These are phyloP conservation scores for Irpex lacteus DNA, from an alignment of 1,284 basidiomycete species.

Conservation along the genomic window DNA sequence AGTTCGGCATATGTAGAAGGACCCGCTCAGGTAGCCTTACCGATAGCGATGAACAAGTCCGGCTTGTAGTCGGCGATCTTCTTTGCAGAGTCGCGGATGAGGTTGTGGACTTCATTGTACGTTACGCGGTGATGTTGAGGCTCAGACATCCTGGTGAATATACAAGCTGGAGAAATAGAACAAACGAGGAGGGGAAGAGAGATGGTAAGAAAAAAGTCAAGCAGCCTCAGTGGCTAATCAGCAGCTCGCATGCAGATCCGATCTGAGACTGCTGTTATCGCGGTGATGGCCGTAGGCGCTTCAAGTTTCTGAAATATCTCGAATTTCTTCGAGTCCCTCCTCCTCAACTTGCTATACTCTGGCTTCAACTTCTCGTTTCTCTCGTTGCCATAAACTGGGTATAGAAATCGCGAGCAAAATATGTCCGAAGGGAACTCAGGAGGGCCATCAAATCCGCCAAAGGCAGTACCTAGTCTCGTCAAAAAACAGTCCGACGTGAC, in stretches of 20 bases:
- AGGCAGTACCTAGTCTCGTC: constrained; percentile 70
- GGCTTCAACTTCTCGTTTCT: background rate
- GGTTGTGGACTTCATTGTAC: constrained; percentile 84
- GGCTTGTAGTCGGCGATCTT: constrained; percentile 76
- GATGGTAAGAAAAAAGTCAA: constrained; percentile 5
- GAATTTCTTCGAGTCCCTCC: no score
- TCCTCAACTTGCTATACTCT: background rate
- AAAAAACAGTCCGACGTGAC: constrained; percentile 71
- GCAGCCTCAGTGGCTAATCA: background rate
- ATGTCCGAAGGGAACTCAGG: constrained; percentile 26
- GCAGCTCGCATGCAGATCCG: background rate
- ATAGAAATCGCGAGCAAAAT: background rate
- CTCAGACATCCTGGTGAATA: constrained; percentile 30
- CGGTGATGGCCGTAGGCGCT: background rate
- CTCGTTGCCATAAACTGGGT: background rate
- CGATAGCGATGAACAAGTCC: constrained; percentile 79
- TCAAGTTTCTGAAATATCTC: background rate
- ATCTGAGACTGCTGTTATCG: background rate
- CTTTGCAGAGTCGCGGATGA: constrained; percentile 61
- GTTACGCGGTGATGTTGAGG: constrained; percentile 66
- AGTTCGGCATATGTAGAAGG: constrained; percentile 3
- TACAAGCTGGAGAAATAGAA: background rate
- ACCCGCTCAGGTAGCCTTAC: constrained; percentile 37
- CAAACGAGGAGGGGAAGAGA: background rate
- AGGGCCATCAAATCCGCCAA: constrained; percentile 29